Evolutionary conservation across 495 filamentous ascomycete genomes (phyloP).

Genomic region (Podospora pseudocomata): DNA sequence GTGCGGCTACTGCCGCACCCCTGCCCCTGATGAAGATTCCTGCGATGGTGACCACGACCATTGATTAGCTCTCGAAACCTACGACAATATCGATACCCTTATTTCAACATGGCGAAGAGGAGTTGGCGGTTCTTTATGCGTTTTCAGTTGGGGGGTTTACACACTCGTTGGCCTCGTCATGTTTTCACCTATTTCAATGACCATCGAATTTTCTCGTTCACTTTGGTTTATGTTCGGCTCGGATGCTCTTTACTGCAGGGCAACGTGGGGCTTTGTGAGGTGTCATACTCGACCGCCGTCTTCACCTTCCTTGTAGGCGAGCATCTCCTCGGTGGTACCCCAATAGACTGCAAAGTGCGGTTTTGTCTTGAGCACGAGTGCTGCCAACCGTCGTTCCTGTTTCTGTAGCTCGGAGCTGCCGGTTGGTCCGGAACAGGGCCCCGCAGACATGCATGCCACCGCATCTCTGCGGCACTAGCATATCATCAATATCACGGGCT

Average conservation of each 20-base stretch:
- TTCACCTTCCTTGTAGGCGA: not conserved
- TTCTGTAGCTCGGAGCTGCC: not conserved
- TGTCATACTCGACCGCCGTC: not conserved
- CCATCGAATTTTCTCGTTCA: not conserved
- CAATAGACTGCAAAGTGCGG: not conserved
- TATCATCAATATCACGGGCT: not conserved
- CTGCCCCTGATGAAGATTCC: constrained; percentile 13
- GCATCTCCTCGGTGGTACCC: not conserved
- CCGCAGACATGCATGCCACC: not conserved
- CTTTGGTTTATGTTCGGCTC: not conserved
- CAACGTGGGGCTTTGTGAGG: not conserved
- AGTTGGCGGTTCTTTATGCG: not conserved
- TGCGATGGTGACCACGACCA: constrained; percentile 1
- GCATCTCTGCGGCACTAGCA: not conserved
- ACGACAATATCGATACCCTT: not conserved
- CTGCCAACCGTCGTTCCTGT: not conserved
- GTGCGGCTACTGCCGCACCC: constrained; percentile 45
- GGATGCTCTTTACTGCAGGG: not conserved
- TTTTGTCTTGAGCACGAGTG: not conserved
- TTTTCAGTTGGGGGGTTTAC: not conserved
- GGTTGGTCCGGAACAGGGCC: not conserved
- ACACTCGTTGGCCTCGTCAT: not conserved
- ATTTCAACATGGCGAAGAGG: not conserved
- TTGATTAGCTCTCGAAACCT: not conserved
- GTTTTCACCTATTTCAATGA: not conserved